These are phyloP conservation scores for Panicum hallii DNA, from an alignment of 202 grass and related monocot genomes.

Conservation along the genomic window DNA sequence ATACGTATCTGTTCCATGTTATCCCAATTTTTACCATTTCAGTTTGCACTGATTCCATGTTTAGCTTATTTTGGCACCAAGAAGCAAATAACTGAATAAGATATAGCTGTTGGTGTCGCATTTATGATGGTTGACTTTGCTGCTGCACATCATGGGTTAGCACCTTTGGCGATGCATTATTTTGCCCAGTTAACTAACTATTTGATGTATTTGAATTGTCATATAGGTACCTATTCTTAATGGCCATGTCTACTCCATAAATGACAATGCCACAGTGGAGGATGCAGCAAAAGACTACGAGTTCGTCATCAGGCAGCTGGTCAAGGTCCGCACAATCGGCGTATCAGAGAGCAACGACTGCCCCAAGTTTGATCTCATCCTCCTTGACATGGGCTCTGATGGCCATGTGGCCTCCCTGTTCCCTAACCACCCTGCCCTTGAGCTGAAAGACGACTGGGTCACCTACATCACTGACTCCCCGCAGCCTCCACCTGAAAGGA, in stretches of 20 bases:
- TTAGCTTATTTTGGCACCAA: conserved; percentile 33
- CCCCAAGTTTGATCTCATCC: conserved; percentile 89
- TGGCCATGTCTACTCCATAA: conserved; percentile 90
- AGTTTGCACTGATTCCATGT: conserved; percentile 24
- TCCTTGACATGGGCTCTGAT: conserved; percentile 70
- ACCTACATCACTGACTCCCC: conserved; percentile 95
- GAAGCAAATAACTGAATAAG: conserved; percentile 11
- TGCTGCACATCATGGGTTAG: neutral
- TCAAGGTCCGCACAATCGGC: conserved; percentile 68
- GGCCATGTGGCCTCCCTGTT: conserved; percentile 91
- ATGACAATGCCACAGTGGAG: conserved; percentile 77
- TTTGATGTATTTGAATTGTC: neutral
- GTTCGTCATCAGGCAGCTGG: conserved; percentile 85
- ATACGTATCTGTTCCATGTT: neutral
- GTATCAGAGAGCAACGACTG: conserved; percentile 77
- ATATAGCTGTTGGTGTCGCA: neutral
- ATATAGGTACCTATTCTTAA: conserved; percentile 77
- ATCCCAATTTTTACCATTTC: conserved; percentile 17
- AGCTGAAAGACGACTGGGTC: conserved; percentile 82
- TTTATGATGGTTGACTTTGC: conserved; percentile 4
- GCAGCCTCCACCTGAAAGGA: conserved; percentile 83
- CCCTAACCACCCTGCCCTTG: conserved; percentile 69
- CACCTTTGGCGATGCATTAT: neutral
- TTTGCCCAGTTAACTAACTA: conserved; percentile 6
- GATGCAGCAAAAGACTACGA: conserved; percentile 87